These are phyloP conservation scores for Fusarium aywerte DNA, from an alignment of 2,329 filamentous ascomycete genomes.

Conservation along the genomic window DNA sequence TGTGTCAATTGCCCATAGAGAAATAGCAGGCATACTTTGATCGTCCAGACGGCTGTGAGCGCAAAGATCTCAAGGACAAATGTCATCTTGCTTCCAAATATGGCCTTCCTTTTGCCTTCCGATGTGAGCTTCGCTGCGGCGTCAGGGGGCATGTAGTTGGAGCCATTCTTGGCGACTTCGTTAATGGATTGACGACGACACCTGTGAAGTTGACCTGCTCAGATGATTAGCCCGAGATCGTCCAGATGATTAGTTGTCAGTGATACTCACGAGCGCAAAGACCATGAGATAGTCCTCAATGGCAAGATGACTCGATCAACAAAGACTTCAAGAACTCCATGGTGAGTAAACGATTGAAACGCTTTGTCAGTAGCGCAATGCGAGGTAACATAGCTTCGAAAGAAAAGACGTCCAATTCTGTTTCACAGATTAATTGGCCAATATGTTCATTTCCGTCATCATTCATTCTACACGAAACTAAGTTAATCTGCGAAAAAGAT, in stretches of 20 bases:
- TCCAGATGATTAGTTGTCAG: too few relatives aligned
- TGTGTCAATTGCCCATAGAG: slow-evolving; percentile 63
- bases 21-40: slow-evolving; percentile 64
- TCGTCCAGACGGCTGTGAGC: slow-evolving; percentile 61
- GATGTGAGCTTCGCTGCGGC: slow-evolving; percentile 57
- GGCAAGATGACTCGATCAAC: slow-evolving; percentile 56
- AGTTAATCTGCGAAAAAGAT: background rate
- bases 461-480: background rate
- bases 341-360: background rate
- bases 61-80: slow-evolving; percentile 65
- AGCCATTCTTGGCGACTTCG: slow-evolving; percentile 56
- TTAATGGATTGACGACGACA: slow-evolving; percentile 57
- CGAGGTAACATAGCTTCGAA: background rate
- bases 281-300: slow-evolving; percentile 69
- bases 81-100: slow-evolving; percentile 65
- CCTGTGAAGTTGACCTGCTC: slow-evolving; percentile 52
- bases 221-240: too few relatives aligned
- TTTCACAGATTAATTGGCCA: too few relatives aligned
- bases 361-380: background rate
- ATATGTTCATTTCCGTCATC: background rate
- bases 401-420: background rate
- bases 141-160: slow-evolving; percentile 56
- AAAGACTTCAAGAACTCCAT: slow-evolving; percentile 46
- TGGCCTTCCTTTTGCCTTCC: slow-evolving; percentile 53
- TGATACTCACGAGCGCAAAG: slow-evolving; percentile 56